Conservation (phyloP, 1,284 basidiomycete genomes). For the Malassezia nana region DNA sequence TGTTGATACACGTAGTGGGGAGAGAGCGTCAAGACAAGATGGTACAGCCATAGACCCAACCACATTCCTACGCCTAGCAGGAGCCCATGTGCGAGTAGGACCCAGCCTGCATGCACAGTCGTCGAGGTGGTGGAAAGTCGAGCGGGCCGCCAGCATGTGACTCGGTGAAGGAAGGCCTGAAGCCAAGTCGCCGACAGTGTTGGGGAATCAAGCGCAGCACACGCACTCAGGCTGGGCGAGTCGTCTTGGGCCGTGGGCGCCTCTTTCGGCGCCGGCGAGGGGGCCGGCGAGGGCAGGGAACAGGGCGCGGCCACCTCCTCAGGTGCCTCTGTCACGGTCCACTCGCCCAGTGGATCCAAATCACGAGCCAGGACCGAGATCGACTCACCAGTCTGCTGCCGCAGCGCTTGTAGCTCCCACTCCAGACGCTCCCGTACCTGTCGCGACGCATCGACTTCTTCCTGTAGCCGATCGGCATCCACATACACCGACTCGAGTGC, state of each 20-base stretch:
- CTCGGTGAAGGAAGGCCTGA: too few species aligned
- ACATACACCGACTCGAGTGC: conserved; percentile 3
- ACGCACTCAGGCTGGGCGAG: too few species aligned
- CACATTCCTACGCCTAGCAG: conserved; percentile 9
- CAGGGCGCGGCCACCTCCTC: neutral
- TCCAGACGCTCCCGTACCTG: conserved; percentile 10
- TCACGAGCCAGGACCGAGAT: neutral
- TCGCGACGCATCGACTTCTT: conserved; percentile 2
- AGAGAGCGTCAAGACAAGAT: neutral
- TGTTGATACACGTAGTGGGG: neutral
- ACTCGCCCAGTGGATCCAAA: neutral
- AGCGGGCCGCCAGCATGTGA: too few species aligned
- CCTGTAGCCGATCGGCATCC: conserved; percentile 6
- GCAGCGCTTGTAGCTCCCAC: neutral
- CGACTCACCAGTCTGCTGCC: neutral
- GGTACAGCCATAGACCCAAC: conserved; percentile 12
- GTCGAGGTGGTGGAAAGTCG: neutral
- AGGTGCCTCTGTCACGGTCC: neutral
- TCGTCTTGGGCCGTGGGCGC: too few species aligned
- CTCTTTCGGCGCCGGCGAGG: too few species aligned
- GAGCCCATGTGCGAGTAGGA: neutral
- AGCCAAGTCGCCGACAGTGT: neutral
- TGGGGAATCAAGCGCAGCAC: too few species aligned
- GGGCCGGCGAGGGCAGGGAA: too few species aligned
- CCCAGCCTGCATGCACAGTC: neutral